phyloP scores from a whole-genome alignment of 2,329 filamentous ascomycete genomes.

The Sarocladiaceae sp. region DNA sequence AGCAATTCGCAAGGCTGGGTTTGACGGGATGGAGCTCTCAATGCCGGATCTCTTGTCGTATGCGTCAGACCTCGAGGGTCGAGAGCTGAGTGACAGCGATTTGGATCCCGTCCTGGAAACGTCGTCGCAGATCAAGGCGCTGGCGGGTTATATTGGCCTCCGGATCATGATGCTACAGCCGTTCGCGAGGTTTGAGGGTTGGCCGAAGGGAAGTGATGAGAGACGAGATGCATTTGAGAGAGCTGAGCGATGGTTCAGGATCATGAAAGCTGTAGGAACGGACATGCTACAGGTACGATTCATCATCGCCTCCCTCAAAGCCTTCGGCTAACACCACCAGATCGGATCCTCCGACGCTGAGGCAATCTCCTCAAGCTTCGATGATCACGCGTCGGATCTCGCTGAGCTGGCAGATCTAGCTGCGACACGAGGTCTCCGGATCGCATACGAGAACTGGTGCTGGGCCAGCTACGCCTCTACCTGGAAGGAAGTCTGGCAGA shows the following conservation, averaged over 20 bases:
- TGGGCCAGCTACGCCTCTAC: conserved; percentile 65
- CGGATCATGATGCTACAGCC: conserved; percentile 67
- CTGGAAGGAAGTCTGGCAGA: conserved; percentile 65
- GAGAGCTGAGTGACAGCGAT: conserved; percentile 48
- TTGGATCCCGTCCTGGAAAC: conserved; percentile 52
- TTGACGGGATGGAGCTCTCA: conserved; percentile 64
- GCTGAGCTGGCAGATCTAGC: conserved; percentile 58
- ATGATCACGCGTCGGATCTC: conserved; percentile 54
- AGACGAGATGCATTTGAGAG: conserved; percentile 56
- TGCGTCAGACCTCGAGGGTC: conserved; percentile 42
- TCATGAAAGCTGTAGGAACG: conserved; percentile 65
- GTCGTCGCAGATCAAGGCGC: conserved; percentile 44
- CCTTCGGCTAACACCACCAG: conserved; percentile 32
- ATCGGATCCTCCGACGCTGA: conserved; percentile 58
- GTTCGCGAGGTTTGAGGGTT: conserved; percentile 72
- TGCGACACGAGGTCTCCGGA: conserved; percentile 45
- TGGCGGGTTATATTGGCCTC: conserved; percentile 49
- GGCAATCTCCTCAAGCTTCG: conserved; percentile 42
- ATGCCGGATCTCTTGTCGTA: conserved; percentile 67
- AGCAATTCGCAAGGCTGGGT: conserved; percentile 58
- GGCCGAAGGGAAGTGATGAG: conserved; percentile 51
- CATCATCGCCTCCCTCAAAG: background rate
- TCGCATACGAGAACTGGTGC: conserved; percentile 80
- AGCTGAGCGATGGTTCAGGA: conserved; percentile 59
- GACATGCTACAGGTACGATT: conserved; percentile 60